Conservation (phyloP, 2,329 filamentous ascomycete genomes). For the Botrytis byssoidea region DNA sequence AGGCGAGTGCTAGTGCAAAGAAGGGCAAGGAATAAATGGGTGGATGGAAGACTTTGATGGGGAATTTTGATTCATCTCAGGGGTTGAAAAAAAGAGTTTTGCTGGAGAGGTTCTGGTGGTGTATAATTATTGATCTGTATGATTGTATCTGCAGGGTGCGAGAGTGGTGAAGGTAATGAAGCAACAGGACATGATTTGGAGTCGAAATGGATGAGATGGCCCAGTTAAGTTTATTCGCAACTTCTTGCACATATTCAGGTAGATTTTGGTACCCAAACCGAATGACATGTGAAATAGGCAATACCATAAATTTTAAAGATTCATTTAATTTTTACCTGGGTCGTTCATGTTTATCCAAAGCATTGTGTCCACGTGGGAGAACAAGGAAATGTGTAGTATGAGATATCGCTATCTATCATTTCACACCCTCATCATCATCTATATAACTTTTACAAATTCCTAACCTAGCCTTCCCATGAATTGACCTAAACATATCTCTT, state of each 20-base stretch:
- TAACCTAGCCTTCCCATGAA: too few relatives aligned
- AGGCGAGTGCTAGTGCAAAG: constrained; percentile 22
- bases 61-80: neutral
- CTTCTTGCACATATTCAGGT: constrained; percentile 10
- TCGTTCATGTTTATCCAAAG: neutral
- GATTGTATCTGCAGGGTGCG: neutral
- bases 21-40: constrained; percentile 33
- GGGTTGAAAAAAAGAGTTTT: neutral
- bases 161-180: neutral
- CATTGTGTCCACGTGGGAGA: neutral
- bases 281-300: neutral
- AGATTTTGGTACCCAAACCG: neutral
- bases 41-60: neutral
- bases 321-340: neutral
- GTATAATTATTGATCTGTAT: constrained; percentile 3
- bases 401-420: neutral
- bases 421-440: neutral
- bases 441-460: neutral
- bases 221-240: neutral
- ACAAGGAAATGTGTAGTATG: neutral
- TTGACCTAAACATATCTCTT: constrained; percentile 30
- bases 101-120: neutral
- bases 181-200: neutral
- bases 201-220: neutral
- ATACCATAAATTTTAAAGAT: neutral